A percentile compares a stretch with the other conserved stretches of the same genome.
Conservation (phyloP, 495 filamentous ascomycete genomes). For the Aspergillus asperescens region DNA sequence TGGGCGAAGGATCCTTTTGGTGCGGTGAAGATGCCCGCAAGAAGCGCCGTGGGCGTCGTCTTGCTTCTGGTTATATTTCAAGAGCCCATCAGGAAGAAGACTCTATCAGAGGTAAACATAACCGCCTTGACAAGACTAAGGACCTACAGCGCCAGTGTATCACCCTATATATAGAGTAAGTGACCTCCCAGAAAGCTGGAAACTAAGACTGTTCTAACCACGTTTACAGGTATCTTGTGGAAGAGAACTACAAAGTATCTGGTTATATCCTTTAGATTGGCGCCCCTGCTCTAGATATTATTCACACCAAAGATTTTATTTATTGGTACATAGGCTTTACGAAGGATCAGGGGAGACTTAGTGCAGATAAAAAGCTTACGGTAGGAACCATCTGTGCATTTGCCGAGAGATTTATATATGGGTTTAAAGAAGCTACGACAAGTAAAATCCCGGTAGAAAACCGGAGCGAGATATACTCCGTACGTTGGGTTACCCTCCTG, state of each 20-base stretch:
- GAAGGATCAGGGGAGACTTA: slow-evolving; percentile 3
- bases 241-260: slow-evolving; percentile 11
- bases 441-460: slow-evolving; percentile 2
- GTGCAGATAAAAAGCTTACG: slow-evolving; percentile 3
- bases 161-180: slow-evolving; percentile 11
- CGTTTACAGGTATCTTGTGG: slow-evolving; percentile 10
- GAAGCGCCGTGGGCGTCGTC: not conserved
- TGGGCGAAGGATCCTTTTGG: slow-evolving; percentile 7
- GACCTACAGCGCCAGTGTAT: not conserved
- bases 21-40: slow-evolving; percentile 1
- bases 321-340: slow-evolving; percentile 7
- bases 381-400: slow-evolving; percentile 3
- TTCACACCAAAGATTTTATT: slow-evolving; percentile 9
- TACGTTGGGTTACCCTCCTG: too few species aligned
- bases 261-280: slow-evolving; percentile 7
- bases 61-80: slow-evolving; percentile 8
- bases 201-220: slow-evolving; percentile 3
- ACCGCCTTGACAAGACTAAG: slow-evolving; percentile 3
- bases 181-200: slow-evolving; percentile 7
- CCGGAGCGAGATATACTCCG: too few species aligned
- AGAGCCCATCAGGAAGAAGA: slow-evolving; percentile 6
- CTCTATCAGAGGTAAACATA: slow-evolving; percentile 8
- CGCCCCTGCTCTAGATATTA: slow-evolving; percentile 8
- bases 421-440: slow-evolving; percentile 5
- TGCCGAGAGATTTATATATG: slow-evolving; percentile 6